Percentiles rank a stretch among this genome's conserved stretches.
Evolutionary conservation across 2,329 filamentous ascomycete genomes (phyloP).

Genomic region (Pseudocercospora fijiensis): DNA sequence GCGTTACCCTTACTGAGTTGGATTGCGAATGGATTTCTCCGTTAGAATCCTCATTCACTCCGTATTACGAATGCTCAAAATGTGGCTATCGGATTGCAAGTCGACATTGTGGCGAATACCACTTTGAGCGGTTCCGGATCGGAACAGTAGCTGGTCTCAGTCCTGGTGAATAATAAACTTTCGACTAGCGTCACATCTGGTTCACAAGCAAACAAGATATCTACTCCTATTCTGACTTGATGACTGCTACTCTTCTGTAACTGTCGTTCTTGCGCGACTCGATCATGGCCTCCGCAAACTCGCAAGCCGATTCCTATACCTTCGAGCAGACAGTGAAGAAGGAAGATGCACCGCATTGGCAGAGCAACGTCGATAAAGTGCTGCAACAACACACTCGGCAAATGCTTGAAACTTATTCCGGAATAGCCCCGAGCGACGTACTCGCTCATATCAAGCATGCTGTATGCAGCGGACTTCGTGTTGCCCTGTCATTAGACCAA

Average conservation of each 20-base stretch:
- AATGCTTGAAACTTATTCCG: constrained; percentile 8
- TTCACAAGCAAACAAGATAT: background rate
- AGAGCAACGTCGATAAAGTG: constrained; percentile 4
- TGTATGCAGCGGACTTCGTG: background rate
- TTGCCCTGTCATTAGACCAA: background rate
- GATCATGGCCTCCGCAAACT: background rate
- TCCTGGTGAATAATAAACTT: background rate
- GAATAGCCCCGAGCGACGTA: background rate
- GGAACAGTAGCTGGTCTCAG: background rate
- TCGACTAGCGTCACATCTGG: background rate
- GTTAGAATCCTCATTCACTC: background rate
- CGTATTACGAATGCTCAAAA: background rate
- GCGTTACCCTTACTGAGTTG: background rate
- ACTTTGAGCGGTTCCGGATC: background rate
- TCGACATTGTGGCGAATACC: background rate
- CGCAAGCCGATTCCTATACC: background rate
- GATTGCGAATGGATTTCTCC: background rate
- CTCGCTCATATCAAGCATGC: constrained; percentile 6
- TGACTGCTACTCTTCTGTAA: background rate
- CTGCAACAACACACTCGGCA: background rate
- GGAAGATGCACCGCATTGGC: constrained; percentile 8
- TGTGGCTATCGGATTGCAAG: background rate
- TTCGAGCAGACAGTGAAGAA: background rate
- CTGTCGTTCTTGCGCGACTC: background rate
- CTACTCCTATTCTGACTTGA: background rate